phyloP scores from a whole-genome alignment of 352 stramenopile species.

The Phytophthora fragariaefolia region DNA sequence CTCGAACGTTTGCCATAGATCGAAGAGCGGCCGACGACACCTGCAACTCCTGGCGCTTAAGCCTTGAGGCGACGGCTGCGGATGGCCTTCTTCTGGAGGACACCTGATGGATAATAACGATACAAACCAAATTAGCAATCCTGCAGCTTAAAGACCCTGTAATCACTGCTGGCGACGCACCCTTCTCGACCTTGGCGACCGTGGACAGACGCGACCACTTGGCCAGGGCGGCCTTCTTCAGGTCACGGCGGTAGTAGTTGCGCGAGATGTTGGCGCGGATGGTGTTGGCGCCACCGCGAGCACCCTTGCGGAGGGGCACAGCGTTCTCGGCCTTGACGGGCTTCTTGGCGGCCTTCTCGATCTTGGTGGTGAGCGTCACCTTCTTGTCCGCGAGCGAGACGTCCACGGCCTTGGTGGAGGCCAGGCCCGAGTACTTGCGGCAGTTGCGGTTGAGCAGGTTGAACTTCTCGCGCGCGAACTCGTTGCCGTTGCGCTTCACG shows the following conservation, averaged over 20 bases:
- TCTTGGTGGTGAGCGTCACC: conserved; percentile 85
- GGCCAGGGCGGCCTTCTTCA: conserved; percentile 86
- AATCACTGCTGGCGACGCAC: conserved; percentile 35
- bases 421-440: conserved; percentile 97
- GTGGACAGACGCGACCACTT: conserved; percentile 89
- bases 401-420: conserved; percentile 93
- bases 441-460: conserved; percentile 96
- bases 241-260: conserved; percentile 89
- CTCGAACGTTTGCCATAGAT: conserved; percentile 30
- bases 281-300: conserved; percentile 81
- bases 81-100: conserved; percentile 85
- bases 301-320: conserved; percentile 86
- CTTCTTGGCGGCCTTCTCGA: conserved; percentile 76
- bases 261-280: conserved; percentile 90
- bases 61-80: conserved; percentile 85
- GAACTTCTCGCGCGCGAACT: conserved; percentile 95
- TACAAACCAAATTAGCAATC: conserved; percentile 4
- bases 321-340: conserved; percentile 73
- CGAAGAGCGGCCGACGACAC: conserved; percentile 22
- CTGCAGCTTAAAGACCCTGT: neutral
- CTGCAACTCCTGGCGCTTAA: conserved; percentile 45
- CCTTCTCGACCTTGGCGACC: conserved; percentile 90
- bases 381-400: conserved; percentile 91
- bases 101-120: conserved; percentile 37
- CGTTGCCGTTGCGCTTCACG: conserved; percentile 91